These are phyloP conservation scores for Mortierella sp. DNA, from an alignment of 371 early-diverging fungal genomes.

Conservation along the genomic window DNA sequence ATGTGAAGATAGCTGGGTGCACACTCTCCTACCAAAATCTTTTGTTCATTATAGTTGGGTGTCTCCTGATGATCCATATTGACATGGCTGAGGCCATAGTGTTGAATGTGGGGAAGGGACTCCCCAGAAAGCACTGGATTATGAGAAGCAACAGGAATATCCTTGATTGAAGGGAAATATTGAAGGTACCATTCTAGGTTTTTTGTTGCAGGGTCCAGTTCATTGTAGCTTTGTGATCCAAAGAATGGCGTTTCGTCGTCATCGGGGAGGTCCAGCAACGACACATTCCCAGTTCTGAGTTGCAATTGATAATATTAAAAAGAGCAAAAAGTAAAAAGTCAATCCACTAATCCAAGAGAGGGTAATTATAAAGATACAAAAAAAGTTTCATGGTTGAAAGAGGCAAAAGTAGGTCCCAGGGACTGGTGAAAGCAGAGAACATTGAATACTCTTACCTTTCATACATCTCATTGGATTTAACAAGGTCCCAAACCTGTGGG, in stretches of 20 bases:
- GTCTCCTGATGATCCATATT: slow-evolving; percentile 53
- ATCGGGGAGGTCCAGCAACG: slow-evolving; percentile 43
- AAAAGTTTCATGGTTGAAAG: not conserved
- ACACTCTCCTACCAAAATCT: slow-evolving; percentile 50
- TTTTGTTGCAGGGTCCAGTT: slow-evolving; percentile 46
- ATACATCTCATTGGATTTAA: slow-evolving; percentile 55
- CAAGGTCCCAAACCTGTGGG: slow-evolving; percentile 63
- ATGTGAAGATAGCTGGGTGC: slow-evolving; percentile 51
- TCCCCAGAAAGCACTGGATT: slow-evolving; percentile 48
- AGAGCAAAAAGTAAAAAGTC: not conserved
- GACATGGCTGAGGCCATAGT: slow-evolving; percentile 55
- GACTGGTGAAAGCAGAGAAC: not conserved
- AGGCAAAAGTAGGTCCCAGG: too few relatives aligned
- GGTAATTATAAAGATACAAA: not conserved
- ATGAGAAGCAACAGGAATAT: slow-evolving; percentile 41
- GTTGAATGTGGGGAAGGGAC: slow-evolving; percentile 49
- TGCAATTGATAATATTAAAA: not conserved
- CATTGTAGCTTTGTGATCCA: slow-evolving; percentile 48
- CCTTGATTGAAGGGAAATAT: slow-evolving; percentile 54
- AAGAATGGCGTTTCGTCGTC: slow-evolving; percentile 45
- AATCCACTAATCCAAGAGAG: not conserved
- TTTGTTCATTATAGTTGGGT: slow-evolving; percentile 36
- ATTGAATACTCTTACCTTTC: slow-evolving; percentile 25
- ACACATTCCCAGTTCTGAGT: slow-evolving; percentile 37
- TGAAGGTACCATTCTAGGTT: slow-evolving; percentile 55